Conservation (phyloP, 192 early-diverging fungal species). For the Backusella parvicylindrica region DNA sequence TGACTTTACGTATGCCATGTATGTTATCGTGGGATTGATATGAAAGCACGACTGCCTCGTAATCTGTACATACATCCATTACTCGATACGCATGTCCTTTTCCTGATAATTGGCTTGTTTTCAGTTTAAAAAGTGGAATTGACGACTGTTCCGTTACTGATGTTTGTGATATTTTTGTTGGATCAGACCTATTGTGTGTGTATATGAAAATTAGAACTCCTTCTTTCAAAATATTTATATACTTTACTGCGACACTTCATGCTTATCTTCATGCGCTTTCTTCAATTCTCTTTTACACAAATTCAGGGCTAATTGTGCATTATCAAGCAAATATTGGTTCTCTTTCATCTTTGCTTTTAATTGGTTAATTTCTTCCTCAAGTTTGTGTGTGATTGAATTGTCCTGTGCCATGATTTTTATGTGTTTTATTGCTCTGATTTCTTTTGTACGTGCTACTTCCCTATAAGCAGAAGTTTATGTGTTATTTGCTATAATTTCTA, state of each 20-base stretch:
- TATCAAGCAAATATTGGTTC: not conserved
- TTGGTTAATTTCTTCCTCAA: not conserved
- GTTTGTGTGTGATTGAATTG: not conserved
- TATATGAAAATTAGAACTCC: not conserved
- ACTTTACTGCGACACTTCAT: not conserved
- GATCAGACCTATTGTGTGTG: not conserved
- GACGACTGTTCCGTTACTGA: not conserved
- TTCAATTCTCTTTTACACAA: constrained; percentile 14
- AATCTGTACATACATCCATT: not conserved
- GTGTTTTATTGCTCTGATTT: not conserved
- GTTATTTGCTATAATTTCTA: too few species aligned
- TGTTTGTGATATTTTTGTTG: not conserved
- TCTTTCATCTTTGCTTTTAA: not conserved
- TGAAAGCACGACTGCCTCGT: not conserved
- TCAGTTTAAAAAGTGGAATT: not conserved
- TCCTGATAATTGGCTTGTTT: not conserved
- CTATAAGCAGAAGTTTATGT: too few species aligned
- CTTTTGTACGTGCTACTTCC: not conserved
- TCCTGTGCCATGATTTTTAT: constrained; percentile 2
- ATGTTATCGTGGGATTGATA: not conserved
- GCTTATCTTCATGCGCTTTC: not conserved
- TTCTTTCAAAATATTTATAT: not conserved
- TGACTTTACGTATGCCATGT: constrained; percentile 17
- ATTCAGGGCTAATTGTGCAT: not conserved
- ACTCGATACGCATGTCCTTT: not conserved